Base-by-base conservation (phyloP, 2,329 filamentous ascomycete species). In the Microcera coccophila region DNA sequence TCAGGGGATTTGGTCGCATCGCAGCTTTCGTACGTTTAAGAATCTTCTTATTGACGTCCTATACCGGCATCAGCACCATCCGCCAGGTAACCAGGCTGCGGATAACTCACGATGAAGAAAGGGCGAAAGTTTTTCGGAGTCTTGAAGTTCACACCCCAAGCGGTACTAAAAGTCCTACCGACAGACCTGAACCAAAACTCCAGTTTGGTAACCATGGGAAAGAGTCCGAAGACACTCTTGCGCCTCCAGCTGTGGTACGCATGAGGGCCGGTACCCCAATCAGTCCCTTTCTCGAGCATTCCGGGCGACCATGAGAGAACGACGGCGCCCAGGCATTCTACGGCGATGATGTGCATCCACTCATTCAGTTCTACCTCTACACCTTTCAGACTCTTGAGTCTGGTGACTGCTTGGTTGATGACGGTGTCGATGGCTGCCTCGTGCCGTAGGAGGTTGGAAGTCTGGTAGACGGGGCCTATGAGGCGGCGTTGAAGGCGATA, bases 271-370 rank as follows among this genome's bases (percentile, higher is more conserved):
- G 74, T 72, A 1, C 67, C 68, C 44, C 68, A 67, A 38, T 78
- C 75, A 0, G 71, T 69, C 4, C 62, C 63, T 17, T 61, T 59
- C 8, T 62, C 62, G 9, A 77, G 56, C 50, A 75, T 68, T 0
- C 71, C 68, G 0, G 75, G 75, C 0, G 74, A 76, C 75, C 75
- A 78, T 0, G 72, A 72, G 1, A 78, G 58, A 1, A 77, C 73
- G 2, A 69, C 57, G 1, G 73, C 72, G 1, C 71, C 69, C 3
- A 78, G 67, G 17, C 70, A 75, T 47, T 78, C 75, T 21, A 78
- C 72, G 1, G 67, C 69, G 15, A 76, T 62, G 42, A 78, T 76
- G 57, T 78, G 75, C 74, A 78, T 78, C 75, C 75, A 78, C 41
- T 75, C 70, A 38, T 72, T 73, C 15, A 78, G 53, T 42, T 77